Evolutionary conservation across 202 grass and related monocot species (phyloP).

Genomic region (Saccharum hybrid): DNA sequence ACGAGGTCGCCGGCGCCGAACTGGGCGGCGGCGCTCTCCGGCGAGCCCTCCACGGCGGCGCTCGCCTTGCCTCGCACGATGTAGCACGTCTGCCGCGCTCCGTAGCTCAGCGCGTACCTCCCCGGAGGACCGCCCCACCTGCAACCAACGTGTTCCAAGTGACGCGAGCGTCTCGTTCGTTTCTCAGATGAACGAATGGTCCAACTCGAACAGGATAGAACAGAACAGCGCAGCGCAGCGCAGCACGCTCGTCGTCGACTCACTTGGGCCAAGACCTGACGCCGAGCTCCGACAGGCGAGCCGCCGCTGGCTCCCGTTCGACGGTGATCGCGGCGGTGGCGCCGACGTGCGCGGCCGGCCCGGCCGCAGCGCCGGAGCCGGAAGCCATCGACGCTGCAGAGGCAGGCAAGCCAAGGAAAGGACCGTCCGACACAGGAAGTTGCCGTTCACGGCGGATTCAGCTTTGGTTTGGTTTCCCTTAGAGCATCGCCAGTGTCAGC

Average conservation of each 20-base stretch:
- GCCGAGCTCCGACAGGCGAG: conserved; percentile 45
- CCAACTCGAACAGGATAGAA: background rate
- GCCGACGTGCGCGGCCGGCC: background rate
- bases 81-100: conserved; percentile 74
- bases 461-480: background rate
- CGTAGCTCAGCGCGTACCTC: conserved; percentile 63
- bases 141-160: background rate
- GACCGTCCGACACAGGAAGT: background rate
- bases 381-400: conserved; percentile 29
- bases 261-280: conserved; percentile 50
- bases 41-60: conserved; percentile 56
- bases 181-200: background rate
- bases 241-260: background rate
- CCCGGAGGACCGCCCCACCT: conserved; percentile 78
- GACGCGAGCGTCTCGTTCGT: background rate
- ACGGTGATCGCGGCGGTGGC: background rate
- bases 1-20: conserved; percentile 70
- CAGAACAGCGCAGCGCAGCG: background rate
- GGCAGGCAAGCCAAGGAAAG: no score
- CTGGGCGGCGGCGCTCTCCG: conserved; percentile 38
- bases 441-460: background rate
- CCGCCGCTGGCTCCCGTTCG: conserved; percentile 2
- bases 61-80: conserved; percentile 57
- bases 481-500: no score
- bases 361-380: conserved; percentile 13